These are phyloP conservation scores for Talaromyces marneffei DNA, from an alignment of 2,329 filamentous ascomycete species.

Conservation along the genomic window DNA sequence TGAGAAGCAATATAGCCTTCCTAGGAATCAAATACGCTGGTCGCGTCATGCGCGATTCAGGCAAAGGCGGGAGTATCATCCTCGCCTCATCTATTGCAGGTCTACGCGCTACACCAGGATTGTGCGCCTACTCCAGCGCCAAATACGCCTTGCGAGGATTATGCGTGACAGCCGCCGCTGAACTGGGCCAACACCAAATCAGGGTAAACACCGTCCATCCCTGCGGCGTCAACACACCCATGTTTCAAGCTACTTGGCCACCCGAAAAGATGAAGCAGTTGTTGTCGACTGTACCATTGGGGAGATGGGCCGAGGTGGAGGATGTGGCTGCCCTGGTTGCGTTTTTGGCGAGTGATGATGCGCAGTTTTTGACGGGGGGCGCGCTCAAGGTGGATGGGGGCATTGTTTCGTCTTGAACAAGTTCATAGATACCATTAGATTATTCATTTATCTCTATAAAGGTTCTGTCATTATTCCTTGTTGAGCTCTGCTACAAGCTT, in stretches of 20 bases:
- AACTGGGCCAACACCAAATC: constrained; percentile 34
- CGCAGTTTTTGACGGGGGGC: constrained; percentile 35
- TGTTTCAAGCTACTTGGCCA: constrained; percentile 32
- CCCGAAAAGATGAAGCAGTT: constrained; percentile 30
- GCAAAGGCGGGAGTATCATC: constrained; percentile 34
- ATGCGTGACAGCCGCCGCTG: constrained; percentile 34
- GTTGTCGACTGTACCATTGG: constrained; percentile 29
- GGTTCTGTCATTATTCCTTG: background rate
- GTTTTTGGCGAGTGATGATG: constrained; percentile 36
- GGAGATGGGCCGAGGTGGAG: constrained; percentile 31
- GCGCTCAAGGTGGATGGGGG: constrained; percentile 11
- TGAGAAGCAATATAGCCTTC: constrained; percentile 22
- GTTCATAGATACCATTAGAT: background rate
- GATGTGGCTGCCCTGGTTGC: constrained; percentile 36
- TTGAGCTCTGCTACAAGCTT: background rate
- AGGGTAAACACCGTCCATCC: constrained; percentile 40
- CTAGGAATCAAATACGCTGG: constrained; percentile 34
- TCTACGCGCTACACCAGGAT: constrained; percentile 32
- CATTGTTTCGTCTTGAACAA: constrained; percentile 27
- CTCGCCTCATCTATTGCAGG: constrained; percentile 37
- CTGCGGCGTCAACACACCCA: constrained; percentile 33
- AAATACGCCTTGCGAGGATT: constrained; percentile 35
- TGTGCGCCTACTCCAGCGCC: constrained; percentile 32
- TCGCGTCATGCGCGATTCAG: constrained; percentile 27
- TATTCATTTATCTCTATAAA: background rate